Evolutionary conservation across 108 stramenopile species (phyloP), one percentile per base, ranked within the genome.

Genomic region (Fistulifera pelliculosa): DNA sequence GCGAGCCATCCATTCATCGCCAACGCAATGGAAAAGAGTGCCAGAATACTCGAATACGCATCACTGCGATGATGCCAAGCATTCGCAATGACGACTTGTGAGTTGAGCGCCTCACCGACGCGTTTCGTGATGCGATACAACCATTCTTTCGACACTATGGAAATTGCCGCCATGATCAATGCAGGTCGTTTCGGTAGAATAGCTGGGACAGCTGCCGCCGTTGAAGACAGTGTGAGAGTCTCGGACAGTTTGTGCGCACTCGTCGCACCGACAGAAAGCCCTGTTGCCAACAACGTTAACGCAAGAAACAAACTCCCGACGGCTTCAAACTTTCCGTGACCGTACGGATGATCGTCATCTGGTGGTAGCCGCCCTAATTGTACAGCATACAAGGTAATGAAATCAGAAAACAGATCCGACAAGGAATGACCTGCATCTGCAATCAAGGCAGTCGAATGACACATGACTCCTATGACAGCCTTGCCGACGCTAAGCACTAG

Each of bases 1-100:
- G 77, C 76, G 18, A 74, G 35, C 43, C 87, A 59, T 1, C 79
- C 79, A 14, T 76, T 76, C 38, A 83, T 70, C 18, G 97, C 94
- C 43, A 87, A 75, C 0, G 72, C 81, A 58, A 98, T 93, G 28
- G 79, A 81, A 1, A 90, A 53, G 42, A 97, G 62, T 14, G 97
- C 94, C 60, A 97, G 64, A 16, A 98, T 70, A 16, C 83, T 86
- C 13, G 90, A 93, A 45, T 96, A 91, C 0, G 97, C 96, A 69
- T 98, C 97, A 27, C 82, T 82, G 5, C 97, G 79, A 76, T 96
- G 95, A 69, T 98, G 97, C 96, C 94, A 96, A 1, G 97, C 97
- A 75, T 98, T 98, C 45, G 97, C 94, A 54, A 96, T 80, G 24
- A 98, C 85, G 19, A 96, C 92, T 56, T 90, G 95, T 13, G 84